A percentile compares a stretch with the other conserved stretches of the same genome.
Evolutionary conservation across 106 monocot genomes (phyloP).

Genomic region (Dioscorea alata): DNA sequence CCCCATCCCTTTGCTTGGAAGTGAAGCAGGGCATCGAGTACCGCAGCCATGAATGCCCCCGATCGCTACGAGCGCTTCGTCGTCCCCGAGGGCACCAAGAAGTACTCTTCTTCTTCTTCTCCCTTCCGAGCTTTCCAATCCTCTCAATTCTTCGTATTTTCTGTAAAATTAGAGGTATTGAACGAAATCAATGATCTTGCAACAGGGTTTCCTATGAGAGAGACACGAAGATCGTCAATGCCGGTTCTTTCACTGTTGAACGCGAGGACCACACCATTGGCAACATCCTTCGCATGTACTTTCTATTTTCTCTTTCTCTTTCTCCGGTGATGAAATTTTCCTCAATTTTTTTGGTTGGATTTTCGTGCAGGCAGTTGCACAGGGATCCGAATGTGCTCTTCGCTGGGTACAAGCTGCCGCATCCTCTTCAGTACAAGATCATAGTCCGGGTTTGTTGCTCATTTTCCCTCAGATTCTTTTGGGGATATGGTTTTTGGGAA

Average conservation of each 20-base stretch:
- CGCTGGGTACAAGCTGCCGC: constrained; percentile 97
- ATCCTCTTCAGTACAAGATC: constrained; percentile 96
- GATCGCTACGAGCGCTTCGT: constrained; percentile 98
- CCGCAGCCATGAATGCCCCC: constrained; percentile 73
- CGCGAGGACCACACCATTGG: constrained; percentile 95
- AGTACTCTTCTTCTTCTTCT: constrained; percentile 25
- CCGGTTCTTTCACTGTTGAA: constrained; percentile 93
- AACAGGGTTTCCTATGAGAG: constrained; percentile 84
- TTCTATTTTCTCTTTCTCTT: neutral
- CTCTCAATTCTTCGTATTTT: neutral
- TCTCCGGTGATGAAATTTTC: neutral
- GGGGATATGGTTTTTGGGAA: constrained; percentile 3
- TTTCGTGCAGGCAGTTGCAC: constrained; percentile 76
- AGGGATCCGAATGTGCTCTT: constrained; percentile 93
- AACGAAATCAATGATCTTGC: neutral
- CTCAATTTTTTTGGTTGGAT: neutral
- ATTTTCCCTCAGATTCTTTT: neutral
- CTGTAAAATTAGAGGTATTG: too few species aligned
- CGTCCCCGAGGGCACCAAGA: constrained; percentile 90
- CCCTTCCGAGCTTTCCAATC: neutral
- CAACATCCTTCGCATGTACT: constrained; percentile 89
- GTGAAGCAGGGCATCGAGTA: too few species aligned
- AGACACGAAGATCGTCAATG: constrained; percentile 98
- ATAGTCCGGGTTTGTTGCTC: constrained; percentile 53
- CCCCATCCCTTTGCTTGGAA: too few species aligned